Evolutionary conservation across 176 grass and related monocot genomes (phyloP).

Genomic region (Cenchrus americanus): DNA sequence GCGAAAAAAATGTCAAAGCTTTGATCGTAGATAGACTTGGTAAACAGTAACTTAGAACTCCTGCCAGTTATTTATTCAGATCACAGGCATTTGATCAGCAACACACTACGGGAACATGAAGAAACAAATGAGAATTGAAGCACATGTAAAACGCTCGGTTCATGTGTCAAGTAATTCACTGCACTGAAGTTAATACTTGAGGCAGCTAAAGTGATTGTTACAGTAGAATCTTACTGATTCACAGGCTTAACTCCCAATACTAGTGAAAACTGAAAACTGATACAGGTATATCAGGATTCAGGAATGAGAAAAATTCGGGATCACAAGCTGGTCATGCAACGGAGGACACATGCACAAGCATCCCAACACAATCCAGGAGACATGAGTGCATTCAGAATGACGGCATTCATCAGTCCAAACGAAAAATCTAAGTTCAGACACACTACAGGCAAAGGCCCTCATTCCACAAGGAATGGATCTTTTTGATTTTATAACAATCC

Average conservation of each 20-base stretch:
- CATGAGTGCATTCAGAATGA: background rate
- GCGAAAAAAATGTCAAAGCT: too few relatives aligned
- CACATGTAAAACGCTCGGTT: background rate
- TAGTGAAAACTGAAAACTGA: too few relatives aligned
- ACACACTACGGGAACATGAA: background rate
- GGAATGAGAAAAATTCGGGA: too few relatives aligned
- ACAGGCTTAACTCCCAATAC: too few relatives aligned
- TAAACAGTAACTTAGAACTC: background rate
- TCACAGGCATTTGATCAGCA: background rate
- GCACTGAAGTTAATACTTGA: too few relatives aligned
- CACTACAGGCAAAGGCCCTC: background rate
- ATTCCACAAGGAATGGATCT: background rate
- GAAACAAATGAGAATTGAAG: background rate
- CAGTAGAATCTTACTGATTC: too few relatives aligned
- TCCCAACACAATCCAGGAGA: background rate
- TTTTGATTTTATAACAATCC: constrained; percentile 8
- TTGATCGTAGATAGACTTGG: too few relatives aligned
- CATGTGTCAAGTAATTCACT: background rate
- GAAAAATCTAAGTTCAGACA: constrained; percentile 8
- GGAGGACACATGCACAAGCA: background rate
- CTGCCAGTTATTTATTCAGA: background rate
- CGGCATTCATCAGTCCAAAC: background rate
- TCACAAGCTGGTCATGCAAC: background rate
- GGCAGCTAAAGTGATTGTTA: too few relatives aligned
- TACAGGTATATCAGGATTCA: too few relatives aligned